Percentiles rank a stretch among this genome's conserved stretches.
Evolutionary conservation across 2,329 filamentous ascomycete species (phyloP).

Genomic region (Coleophoma cylindrospora): DNA sequence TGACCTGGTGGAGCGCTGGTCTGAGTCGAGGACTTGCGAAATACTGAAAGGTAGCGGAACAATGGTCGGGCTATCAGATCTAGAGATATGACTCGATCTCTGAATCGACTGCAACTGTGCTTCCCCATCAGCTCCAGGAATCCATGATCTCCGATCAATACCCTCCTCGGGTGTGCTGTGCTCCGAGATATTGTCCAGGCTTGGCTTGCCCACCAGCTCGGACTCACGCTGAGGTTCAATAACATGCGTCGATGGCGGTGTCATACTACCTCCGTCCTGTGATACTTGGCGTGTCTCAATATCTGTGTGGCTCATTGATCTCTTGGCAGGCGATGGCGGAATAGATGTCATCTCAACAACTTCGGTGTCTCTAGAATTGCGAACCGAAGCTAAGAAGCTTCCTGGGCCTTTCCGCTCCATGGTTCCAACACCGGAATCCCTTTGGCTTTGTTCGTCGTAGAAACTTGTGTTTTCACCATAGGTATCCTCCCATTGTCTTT

Average conservation of each 20-base stretch:
- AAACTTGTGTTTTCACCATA: slow-evolving; percentile 58
- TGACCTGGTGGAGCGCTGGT: slow-evolving; percentile 48
- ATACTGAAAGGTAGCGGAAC: slow-evolving; percentile 63
- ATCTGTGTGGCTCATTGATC: too few relatives aligned
- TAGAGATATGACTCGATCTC: slow-evolving; percentile 16
- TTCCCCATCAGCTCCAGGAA: slow-evolving; percentile 27
- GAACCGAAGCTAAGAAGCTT: slow-evolving; percentile 18
- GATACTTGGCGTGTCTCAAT: too few relatives aligned
- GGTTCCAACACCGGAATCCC: slow-evolving; percentile 30
- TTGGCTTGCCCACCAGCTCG: slow-evolving; percentile 26
- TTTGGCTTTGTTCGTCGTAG: slow-evolving; percentile 14
- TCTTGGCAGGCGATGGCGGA: slow-evolving; percentile 18
- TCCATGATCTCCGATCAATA: slow-evolving; percentile 27
- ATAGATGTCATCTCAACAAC: slow-evolving; percentile 49
- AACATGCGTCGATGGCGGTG: slow-evolving; percentile 16
- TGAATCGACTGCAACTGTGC: slow-evolving; percentile 13
- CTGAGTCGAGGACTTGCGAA: slow-evolving; percentile 39
- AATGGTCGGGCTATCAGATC: slow-evolving; percentile 45
- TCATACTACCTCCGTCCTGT: slow-evolving; percentile 21
- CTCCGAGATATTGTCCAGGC: slow-evolving; percentile 44
- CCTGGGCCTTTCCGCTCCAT: slow-evolving; percentile 33
- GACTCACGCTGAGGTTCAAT: slow-evolving; percentile 9
- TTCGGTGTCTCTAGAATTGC: slow-evolving; percentile 35
- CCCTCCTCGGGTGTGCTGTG: slow-evolving; percentile 16
- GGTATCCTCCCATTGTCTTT: slow-evolving; percentile 68